Conservation (phyloP, 768 basidiomycete genomes). For the Boletus insuetus region DNA sequence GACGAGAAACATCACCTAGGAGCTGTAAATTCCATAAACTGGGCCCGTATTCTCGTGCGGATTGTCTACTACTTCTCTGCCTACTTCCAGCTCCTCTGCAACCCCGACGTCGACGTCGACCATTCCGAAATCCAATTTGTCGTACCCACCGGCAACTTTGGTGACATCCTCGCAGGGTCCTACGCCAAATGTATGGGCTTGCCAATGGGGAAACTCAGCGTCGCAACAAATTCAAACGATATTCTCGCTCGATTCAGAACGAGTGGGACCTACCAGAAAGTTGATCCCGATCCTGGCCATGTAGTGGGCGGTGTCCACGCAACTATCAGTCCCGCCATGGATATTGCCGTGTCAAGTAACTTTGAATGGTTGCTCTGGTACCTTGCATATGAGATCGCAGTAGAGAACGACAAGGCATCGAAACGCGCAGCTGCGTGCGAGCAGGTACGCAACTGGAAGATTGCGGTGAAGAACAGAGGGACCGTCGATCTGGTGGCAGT, state of each 20-base stretch:
- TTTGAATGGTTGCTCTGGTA: conserved; percentile 97
- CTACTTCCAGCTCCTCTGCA: conserved; percentile 74
- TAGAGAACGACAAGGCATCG: conserved; percentile 28
- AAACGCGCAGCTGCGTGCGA: conserved; percentile 50
- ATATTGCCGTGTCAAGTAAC: conserved; percentile 95
- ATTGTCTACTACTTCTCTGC: conserved; percentile 98
- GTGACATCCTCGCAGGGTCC: conserved; percentile 94
- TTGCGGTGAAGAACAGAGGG: conserved; percentile 74
- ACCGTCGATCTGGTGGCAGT: conserved; percentile 71
- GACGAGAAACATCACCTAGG: conserved; percentile 87
- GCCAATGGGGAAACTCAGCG: conserved; percentile 78
- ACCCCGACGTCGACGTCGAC: conserved; percentile 38
- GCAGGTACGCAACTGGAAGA: conserved; percentile 84
- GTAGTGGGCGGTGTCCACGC: conserved; percentile 65
- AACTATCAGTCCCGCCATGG: conserved; percentile 97
- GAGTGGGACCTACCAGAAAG: conserved; percentile 86
- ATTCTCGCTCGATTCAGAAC: conserved; percentile 95
- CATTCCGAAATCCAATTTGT: conserved; percentile 76
- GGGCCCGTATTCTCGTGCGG: conserved; percentile 98
- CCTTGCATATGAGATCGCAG: conserved; percentile 71
- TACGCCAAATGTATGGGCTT: conserved; percentile 95
- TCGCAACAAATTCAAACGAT: conserved; percentile 97
- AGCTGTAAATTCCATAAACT: conserved; percentile 99
- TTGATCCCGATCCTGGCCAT: conserved; percentile 44
- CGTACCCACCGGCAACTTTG: conserved; percentile 98